phyloP scores from a whole-genome alignment of 73 alveolate genomes.

The Paramecium biaurelia region DNA sequence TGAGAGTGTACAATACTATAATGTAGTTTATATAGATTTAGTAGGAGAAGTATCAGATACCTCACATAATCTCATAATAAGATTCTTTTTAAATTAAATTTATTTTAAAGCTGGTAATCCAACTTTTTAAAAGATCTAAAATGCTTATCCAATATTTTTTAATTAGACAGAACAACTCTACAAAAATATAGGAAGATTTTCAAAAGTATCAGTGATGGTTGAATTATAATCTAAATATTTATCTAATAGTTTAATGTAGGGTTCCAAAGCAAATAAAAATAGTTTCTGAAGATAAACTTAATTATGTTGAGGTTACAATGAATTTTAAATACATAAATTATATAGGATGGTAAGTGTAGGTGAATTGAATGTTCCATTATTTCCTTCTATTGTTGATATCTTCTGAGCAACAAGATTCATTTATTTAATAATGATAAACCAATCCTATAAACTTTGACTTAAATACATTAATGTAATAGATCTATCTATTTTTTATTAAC shows the following conservation, averaged over 20 bases:
- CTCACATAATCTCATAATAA: background rate
- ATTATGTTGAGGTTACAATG: background rate
- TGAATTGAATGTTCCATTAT: background rate
- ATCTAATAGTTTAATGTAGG: background rate
- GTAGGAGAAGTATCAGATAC: background rate
- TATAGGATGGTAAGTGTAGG: background rate
- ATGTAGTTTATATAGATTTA: background rate
- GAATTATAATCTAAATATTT: conserved; percentile 30
- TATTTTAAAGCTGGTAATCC: background rate
- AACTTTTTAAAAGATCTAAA: background rate
- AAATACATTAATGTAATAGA: background rate
- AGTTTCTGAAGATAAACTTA: background rate
- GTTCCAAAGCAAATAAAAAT: background rate
- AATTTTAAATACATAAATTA: background rate
- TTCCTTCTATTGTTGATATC: background rate
- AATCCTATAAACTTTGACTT: background rate
- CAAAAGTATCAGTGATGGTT: background rate
- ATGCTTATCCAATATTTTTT: conserved; percentile 5
- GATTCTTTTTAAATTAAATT: background rate
- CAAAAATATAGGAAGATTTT: background rate
- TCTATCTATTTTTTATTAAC: background rate
- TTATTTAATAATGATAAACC: background rate
- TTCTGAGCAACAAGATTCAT: background rate
- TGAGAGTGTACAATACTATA: background rate
- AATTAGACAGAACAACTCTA: background rate